Percentiles rank a stretch among this genome's conserved stretches.
Conservation (phyloP, 768 basidiomycete species). For the Leccinum barrowsii region DNA sequence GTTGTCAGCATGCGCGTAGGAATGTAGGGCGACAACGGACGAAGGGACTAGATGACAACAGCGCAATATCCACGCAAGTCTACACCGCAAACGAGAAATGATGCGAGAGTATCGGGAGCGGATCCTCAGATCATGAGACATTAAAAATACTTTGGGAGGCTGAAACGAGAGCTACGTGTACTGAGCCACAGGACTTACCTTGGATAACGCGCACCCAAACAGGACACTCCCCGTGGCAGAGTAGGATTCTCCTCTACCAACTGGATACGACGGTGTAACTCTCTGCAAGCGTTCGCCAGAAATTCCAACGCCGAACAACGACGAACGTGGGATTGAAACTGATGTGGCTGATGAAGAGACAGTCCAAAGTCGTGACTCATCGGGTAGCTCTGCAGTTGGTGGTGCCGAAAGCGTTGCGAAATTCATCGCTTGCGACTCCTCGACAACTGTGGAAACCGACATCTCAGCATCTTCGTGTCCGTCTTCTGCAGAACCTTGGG, state of each 20-base stretch:
- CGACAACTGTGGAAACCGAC: neutral
- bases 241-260: neutral
- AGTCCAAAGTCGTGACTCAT: slow-evolving; percentile 23
- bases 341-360: neutral
- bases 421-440: slow-evolving; percentile 5
- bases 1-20: slow-evolving; percentile 10
- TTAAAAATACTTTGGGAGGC: neutral
- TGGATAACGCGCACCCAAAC: slow-evolving; percentile 34
- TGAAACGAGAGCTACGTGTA: slow-evolving; percentile 9
- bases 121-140: neutral
- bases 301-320: slow-evolving; percentile 19
- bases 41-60: slow-evolving; percentile 8
- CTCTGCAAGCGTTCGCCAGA: slow-evolving; percentile 1
- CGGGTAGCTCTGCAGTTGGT: neutral
- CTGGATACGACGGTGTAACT: neutral
- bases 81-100: neutral
- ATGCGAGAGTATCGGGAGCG: neutral
- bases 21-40: neutral
- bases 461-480: neutral
- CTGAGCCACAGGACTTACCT: slow-evolving; percentile 14
- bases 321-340: slow-evolving; percentile 23
- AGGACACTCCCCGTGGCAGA: slow-evolving; percentile 41
- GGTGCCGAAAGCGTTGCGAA: slow-evolving; percentile 10
- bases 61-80: slow-evolving; percentile 11
- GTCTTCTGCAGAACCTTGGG: neutral